Base-by-base conservation (phyloP, 495 filamentous ascomycete genomes). In the Podospora pseudopauciseta region DNA sequence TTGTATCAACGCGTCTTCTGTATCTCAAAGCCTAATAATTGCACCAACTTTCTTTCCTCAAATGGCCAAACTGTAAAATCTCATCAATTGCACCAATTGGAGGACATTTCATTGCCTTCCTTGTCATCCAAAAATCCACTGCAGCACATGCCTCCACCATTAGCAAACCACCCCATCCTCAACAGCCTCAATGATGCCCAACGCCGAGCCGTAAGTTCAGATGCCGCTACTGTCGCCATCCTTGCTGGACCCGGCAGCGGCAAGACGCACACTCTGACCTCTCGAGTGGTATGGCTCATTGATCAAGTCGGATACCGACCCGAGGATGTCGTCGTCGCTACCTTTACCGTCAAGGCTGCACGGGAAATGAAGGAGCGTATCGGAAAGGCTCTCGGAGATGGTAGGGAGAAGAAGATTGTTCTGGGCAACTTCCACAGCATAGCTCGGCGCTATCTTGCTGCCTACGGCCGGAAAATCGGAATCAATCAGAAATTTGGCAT, bases 351-450 rank as follows among this genome's bases (percentile, higher is more conserved):
- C 76, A 99, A 98, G 77, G 95, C 95, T 4, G 92, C 95, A 19
- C 88, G 91, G 19, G 96, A 99, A 79, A 99, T 99, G 96, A 92
- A 92, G 68, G 87, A 92, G 73, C 86, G 96, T 27, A 89, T 99
- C 44, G 87, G 89, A 0, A 88, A 86, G 67, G 82, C 95, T 15
- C 83, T 98, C 20, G 93, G 93, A 3, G 86, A 91, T 71, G 90
- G 88, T 2, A 78, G 90, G 30, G 92, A 94, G 78, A 88, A 84
- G 59, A 90, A 88, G 70, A 79, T 99, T 66, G 86, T 97, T 55
- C 82, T 99, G 15, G 96, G 96, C 16, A 99, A 96, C 11, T 99
- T 99, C 72, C 96, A 99, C 79, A 96, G 93, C 60, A 92, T 99
- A 67, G 89, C 92, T 69, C 86, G 93, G 39, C 86, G 92, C 65